Conservation (phyloP, 1,284 basidiomycete genomes). For the Sanghuangporus sanghuang region DNA sequence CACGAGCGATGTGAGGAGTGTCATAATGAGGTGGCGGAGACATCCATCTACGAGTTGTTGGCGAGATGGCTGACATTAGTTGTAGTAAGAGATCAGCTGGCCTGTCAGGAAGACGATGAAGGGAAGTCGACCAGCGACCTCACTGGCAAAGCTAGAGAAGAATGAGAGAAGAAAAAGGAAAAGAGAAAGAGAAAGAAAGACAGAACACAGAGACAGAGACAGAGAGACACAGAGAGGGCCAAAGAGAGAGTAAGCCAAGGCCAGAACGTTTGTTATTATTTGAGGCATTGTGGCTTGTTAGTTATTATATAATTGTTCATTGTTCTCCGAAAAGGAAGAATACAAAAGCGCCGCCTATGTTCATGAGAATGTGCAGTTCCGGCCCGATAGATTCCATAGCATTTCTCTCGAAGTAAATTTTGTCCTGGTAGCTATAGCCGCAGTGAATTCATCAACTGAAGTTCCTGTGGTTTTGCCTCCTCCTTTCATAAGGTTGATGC, state of each 20-base stretch:
- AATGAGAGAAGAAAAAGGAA: not conserved
- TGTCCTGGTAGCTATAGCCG: not conserved
- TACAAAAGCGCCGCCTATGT: not conserved
- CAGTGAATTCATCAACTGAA: not conserved
- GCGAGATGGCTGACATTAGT: slow-evolving; percentile 28
- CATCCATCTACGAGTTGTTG: slow-evolving; percentile 32
- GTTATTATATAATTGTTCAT: slow-evolving; percentile 7
- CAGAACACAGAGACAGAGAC: not conserved
- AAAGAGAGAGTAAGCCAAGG: not conserved
- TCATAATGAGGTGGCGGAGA: slow-evolving; percentile 52
- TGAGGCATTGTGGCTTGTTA: not conserved
- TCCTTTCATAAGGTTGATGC: not conserved
- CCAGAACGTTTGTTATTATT: slow-evolving; percentile 6
- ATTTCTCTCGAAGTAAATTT: not conserved
- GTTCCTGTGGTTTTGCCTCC: no score
- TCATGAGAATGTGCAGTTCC: not conserved
- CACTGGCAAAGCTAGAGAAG: slow-evolving; percentile 2
- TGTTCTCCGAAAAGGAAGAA: slow-evolving; percentile 4
- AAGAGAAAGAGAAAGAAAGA: slow-evolving; percentile 3
- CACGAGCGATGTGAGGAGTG: slow-evolving; percentile 35
- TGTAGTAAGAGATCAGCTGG: slow-evolving; percentile 14
- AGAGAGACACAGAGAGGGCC: not conserved
- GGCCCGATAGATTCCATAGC: not conserved
- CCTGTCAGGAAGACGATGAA: slow-evolving; percentile 19
- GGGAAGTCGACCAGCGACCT: slow-evolving; percentile 45